These are phyloP conservation scores for Penstemon davidsonii DNA, from an alignment of 257 asterid genomes.

Conservation along the genomic window DNA sequence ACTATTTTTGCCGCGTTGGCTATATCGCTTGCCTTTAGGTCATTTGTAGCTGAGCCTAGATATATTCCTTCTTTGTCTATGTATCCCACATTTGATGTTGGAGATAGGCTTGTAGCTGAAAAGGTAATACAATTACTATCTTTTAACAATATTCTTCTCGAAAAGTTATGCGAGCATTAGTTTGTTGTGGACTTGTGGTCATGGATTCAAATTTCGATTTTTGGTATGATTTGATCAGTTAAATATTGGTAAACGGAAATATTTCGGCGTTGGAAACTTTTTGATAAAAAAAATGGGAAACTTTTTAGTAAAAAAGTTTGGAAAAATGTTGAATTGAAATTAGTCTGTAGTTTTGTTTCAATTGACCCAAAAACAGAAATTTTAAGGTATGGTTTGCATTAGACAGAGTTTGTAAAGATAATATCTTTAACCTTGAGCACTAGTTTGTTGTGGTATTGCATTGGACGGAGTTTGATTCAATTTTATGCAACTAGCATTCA, in stretches of 20 bases:
- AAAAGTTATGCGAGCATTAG: neutral
- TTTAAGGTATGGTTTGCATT: too few relatives aligned
- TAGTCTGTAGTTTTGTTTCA: too few relatives aligned
- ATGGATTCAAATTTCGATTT: too few relatives aligned
- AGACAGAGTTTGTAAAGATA: neutral
- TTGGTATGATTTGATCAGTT: too few relatives aligned
- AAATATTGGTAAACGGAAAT: too few relatives aligned
- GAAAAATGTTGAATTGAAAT: too few relatives aligned
- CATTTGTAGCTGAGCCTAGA: conserved; percentile 95
- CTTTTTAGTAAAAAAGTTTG: too few relatives aligned
- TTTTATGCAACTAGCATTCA: neutral
- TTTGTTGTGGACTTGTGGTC: neutral
- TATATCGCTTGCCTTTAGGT: conserved; percentile 76
- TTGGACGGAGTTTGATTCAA: neutral
- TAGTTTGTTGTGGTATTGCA: neutral
- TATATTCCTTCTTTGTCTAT: conserved; percentile 89
- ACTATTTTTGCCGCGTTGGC: conserved; percentile 79
- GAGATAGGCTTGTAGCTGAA: conserved; percentile 91
- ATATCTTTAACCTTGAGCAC: neutral
- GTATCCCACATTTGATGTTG: conserved; percentile 95
- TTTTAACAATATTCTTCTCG: neutral
- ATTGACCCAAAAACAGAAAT: too few relatives aligned
- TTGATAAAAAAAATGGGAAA: too few relatives aligned
- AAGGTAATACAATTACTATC: conserved; percentile 46
- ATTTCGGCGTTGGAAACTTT: too few relatives aligned